phyloP scores from a whole-genome alignment of 345 rosid species.

The Ceriops decandra region DNA sequence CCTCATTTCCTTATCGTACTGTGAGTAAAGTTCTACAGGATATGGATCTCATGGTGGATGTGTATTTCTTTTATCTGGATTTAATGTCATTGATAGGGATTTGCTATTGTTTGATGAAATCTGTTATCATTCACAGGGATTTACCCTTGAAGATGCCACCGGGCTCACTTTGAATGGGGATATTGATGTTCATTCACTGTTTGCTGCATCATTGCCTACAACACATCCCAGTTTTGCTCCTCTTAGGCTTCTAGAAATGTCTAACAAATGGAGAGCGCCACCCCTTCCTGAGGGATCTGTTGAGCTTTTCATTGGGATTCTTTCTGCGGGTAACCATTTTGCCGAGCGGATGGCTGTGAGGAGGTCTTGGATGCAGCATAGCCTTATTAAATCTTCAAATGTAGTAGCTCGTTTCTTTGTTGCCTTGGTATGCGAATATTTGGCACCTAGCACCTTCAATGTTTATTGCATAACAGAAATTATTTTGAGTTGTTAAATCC shows the following conservation, averaged over 20 bases:
- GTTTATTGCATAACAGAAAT: background rate
- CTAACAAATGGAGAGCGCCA: slow-evolving; percentile 78
- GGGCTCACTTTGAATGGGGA: slow-evolving; percentile 78
- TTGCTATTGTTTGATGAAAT: slow-evolving; percentile 22
- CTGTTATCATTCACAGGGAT: slow-evolving; percentile 54
- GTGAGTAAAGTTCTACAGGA: slow-evolving; percentile 44
- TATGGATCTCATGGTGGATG: slow-evolving; percentile 11
- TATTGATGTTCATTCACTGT: slow-evolving; percentile 68
- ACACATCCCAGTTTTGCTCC: slow-evolving; percentile 85
- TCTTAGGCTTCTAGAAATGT: slow-evolving; percentile 74
- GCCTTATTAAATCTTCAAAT: slow-evolving; percentile 67
- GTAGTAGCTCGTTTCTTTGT: slow-evolving; percentile 95
- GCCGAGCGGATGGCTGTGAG: slow-evolving; percentile 95
- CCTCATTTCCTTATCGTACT: slow-evolving; percentile 88
- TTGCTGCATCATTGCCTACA: slow-evolving; percentile 81
- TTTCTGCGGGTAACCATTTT: slow-evolving; percentile 93
- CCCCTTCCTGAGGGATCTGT: slow-evolving; percentile 50
- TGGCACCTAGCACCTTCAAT: background rate
- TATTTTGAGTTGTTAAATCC: slow-evolving; percentile 4
- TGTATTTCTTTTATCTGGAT: slow-evolving; percentile 18
- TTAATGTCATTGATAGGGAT: slow-evolving; percentile 52
- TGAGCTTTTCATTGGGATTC: slow-evolving; percentile 81
- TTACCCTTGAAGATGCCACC: slow-evolving; percentile 94
- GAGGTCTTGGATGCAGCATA: slow-evolving; percentile 94
- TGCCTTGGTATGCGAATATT: slow-evolving; percentile 57